phyloP scores from a whole-genome alignment of 2,329 filamentous ascomycete genomes.

The Trichoderma atroviride region DNA sequence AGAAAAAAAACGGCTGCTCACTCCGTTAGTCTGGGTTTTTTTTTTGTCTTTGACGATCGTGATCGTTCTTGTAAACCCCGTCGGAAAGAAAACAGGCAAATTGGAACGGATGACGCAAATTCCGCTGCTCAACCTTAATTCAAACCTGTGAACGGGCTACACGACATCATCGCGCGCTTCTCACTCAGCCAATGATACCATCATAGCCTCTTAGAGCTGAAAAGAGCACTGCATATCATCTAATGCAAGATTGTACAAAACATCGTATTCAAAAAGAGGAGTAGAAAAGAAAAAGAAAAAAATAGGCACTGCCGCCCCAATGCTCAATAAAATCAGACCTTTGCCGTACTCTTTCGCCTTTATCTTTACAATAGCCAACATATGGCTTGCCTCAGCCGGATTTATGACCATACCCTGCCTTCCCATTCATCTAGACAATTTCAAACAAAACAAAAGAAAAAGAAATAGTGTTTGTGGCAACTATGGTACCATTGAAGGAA shows the following conservation, averaged over 20 bases:
- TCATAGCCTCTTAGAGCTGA: not conserved
- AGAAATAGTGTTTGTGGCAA: not conserved
- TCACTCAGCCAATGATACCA: not conserved
- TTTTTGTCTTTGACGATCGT: not conserved
- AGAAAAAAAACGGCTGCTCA: not conserved
- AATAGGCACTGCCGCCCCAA: not conserved
- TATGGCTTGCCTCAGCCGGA: not conserved
- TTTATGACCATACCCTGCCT: not conserved
- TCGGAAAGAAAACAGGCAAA: slow-evolving; percentile 14
- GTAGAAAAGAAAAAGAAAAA: not conserved
- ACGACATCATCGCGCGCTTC: not conserved
- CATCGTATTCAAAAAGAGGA: slow-evolving; percentile 16
- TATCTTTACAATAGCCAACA: not conserved
- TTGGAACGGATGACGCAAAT: not conserved
- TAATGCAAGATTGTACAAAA: slow-evolving; percentile 8
- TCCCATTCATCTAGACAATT: not conserved
- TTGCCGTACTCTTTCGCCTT: not conserved
- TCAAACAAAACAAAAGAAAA: not conserved
- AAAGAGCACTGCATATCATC: not conserved
- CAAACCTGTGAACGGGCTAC: not conserved
- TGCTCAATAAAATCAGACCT: not conserved
- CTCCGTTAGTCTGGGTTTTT: no score
- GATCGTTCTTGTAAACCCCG: not conserved
- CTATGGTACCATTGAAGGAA: not conserved
- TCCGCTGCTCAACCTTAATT: not conserved